These are phyloP conservation scores for Bipolaris bicolor DNA, from an alignment of 2,329 filamentous ascomycete species.

Conservation along the genomic window DNA sequence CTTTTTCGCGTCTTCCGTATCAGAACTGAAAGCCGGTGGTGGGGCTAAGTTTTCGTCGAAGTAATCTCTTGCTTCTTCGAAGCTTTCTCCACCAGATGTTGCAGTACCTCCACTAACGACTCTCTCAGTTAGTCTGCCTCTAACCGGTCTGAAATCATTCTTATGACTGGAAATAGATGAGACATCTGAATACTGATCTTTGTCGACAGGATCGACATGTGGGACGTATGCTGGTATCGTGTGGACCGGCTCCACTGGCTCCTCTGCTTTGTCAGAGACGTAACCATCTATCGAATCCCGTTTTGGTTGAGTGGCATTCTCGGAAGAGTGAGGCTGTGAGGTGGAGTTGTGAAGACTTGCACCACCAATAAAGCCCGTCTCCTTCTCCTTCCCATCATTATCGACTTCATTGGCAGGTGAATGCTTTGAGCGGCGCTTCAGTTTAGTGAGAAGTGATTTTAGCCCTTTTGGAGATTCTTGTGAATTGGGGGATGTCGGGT, in stretches of 20 bases:
- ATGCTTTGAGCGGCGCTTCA: slow-evolving; percentile 50
- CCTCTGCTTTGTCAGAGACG: slow-evolving; percentile 11
- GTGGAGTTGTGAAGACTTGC: slow-evolving; percentile 43
- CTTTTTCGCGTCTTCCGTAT: slow-evolving; percentile 30
- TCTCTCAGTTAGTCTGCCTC: slow-evolving; percentile 34
- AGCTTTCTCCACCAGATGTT: slow-evolving; percentile 52
- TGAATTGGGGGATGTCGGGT: slow-evolving; percentile 32
- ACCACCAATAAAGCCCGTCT: slow-evolving; percentile 55
- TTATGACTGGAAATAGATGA: slow-evolving; percentile 43
- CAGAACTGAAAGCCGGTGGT: slow-evolving; percentile 47
- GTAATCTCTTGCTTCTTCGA: slow-evolving; percentile 60
- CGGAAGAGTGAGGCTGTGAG: slow-evolving; percentile 21
- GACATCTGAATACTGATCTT: slow-evolving; percentile 37
- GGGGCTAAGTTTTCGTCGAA: slow-evolving; percentile 56
- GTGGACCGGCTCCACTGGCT: slow-evolving; percentile 21
- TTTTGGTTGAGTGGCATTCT: slow-evolving; percentile 4
- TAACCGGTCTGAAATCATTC: slow-evolving; percentile 6
- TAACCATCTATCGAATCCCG: slow-evolving; percentile 15
- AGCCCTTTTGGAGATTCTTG: slow-evolving; percentile 45
- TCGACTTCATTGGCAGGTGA: slow-evolving; percentile 20
- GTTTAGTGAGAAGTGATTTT: slow-evolving; percentile 46
- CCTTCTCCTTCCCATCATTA: slow-evolving; percentile 27
- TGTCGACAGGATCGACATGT: slow-evolving; percentile 16
- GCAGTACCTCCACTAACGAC: slow-evolving; percentile 41
- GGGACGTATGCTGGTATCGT: slow-evolving; percentile 23